Conservation (phyloP, 2,329 filamentous ascomycete genomes). For the Calonectria pseudoreteaudii region DNA sequence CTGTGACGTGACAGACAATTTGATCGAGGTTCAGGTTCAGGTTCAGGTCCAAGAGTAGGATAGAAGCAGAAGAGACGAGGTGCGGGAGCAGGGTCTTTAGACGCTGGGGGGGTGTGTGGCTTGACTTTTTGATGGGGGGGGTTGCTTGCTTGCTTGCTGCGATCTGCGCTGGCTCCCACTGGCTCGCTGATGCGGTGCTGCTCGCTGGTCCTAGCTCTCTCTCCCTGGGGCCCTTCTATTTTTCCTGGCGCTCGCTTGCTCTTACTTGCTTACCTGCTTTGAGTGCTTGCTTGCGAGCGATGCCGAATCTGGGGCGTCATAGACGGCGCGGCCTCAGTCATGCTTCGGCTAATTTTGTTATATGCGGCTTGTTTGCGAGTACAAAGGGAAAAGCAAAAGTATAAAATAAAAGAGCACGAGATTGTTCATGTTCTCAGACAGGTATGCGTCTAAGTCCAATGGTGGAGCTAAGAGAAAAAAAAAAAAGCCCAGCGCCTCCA, state of each 20-base stretch:
- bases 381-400: neutral
- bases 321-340: neutral
- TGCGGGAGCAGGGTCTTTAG: neutral
- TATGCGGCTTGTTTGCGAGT: neutral
- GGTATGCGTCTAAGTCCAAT: neutral
- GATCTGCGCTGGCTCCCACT: neutral
- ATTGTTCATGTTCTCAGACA: neutral
- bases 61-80: slow-evolving; percentile 4
- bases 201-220: slow-evolving; percentile 2
- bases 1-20: slow-evolving; percentile 1
- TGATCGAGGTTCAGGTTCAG: slow-evolving; percentile 14
- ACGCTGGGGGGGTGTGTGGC: neutral
- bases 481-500: neutral
- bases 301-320: slow-evolving; percentile 1
- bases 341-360: neutral
- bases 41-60: slow-evolving; percentile 6
- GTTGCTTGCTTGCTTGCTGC: neutral
- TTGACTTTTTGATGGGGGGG: neutral
- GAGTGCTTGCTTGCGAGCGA: slow-evolving; percentile 6
- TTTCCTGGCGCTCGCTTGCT: neutral
- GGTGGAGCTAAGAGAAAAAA: neutral
- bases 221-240: neutral
- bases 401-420: neutral
- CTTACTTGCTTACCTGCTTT: slow-evolving; percentile 1
- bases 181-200: neutral